phyloP scores from a whole-genome alignment of 2,329 filamentous ascomycete species.

The Colletotrichum plurivorum region DNA sequence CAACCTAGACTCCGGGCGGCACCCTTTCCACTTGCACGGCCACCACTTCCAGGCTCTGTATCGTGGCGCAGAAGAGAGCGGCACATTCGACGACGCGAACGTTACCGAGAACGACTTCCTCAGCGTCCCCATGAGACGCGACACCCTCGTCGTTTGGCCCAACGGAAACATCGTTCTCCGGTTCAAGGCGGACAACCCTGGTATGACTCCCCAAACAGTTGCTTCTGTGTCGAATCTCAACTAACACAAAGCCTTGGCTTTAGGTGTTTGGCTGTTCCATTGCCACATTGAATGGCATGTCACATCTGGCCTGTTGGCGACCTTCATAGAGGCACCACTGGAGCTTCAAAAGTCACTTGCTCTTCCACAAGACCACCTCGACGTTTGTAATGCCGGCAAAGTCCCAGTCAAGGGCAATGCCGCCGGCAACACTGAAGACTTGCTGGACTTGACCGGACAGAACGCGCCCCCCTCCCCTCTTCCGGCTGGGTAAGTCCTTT shows the following conservation, averaged over 20 bases:
- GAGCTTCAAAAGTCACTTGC: slow-evolving; percentile 72
- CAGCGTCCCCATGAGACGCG: slow-evolving; percentile 73
- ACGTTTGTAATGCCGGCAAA: slow-evolving; percentile 68
- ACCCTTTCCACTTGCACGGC: slow-evolving; percentile 86
- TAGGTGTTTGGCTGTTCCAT: slow-evolving; percentile 79
- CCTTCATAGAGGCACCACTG: slow-evolving; percentile 74
- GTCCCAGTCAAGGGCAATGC: slow-evolving; percentile 77
- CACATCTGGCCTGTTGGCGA: slow-evolving; percentile 74
- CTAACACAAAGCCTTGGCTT: neutral
- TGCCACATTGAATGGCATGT: slow-evolving; percentile 88
- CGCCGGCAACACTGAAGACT: slow-evolving; percentile 76
- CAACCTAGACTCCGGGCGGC: slow-evolving; percentile 79
- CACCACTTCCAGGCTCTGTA: slow-evolving; percentile 80
- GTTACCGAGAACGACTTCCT: slow-evolving; percentile 63
- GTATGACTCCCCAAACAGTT: slow-evolving; percentile 48
- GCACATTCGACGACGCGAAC: slow-evolving; percentile 65
- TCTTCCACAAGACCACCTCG: slow-evolving; percentile 72
- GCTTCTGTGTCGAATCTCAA: neutral
- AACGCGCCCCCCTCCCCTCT: slow-evolving; percentile 68
- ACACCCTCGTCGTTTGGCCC: slow-evolving; percentile 76
- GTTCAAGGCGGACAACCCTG: slow-evolving; percentile 78
- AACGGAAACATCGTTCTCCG: slow-evolving; percentile 78
- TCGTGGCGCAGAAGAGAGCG: slow-evolving; percentile 70
- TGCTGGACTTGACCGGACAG: slow-evolving; percentile 74
- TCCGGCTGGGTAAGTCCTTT: slow-evolving; percentile 68